Conservation (phyloP, 495 filamentous ascomycete species). For the Lepidopterella palustris region DNA sequence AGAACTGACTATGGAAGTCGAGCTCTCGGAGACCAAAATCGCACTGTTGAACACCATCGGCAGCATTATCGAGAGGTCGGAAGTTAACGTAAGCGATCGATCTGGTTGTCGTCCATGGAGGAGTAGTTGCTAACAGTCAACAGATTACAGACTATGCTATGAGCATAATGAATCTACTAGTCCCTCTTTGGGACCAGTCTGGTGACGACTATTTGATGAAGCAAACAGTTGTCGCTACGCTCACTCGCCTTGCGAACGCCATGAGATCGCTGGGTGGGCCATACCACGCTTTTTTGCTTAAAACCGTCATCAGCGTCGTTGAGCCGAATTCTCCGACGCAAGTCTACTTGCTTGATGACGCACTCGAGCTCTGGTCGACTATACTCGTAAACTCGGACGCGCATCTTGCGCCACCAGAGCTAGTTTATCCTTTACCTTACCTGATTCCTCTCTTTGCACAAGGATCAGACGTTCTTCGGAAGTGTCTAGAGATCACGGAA, state of each 20-base stretch:
- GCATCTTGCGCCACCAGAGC: constrained; percentile 29
- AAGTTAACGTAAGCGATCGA: constrained; percentile 51
- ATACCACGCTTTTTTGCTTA: constrained; percentile 68
- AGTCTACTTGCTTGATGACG: constrained; percentile 84
- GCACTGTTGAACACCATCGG: constrained; percentile 78
- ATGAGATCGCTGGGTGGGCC: constrained; percentile 66
- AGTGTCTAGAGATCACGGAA: constrained; percentile 65
- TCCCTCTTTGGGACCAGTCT: constrained; percentile 74
- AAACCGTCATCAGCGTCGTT: constrained; percentile 69
- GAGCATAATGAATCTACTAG: constrained; percentile 70
- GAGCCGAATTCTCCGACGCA: constrained; percentile 71
- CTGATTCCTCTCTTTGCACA: constrained; percentile 66
- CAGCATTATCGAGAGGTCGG: constrained; percentile 71
- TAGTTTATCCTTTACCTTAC: constrained; percentile 59
- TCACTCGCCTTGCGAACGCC: constrained; percentile 68
- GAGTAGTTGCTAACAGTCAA: constrained; percentile 4
- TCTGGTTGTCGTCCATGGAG: not conserved
- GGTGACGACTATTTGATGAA: constrained; percentile 83
- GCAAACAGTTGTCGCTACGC: constrained; percentile 78
- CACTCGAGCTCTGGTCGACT: constrained; percentile 77
- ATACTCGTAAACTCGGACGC: constrained; percentile 60
- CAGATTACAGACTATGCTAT: constrained; percentile 68
- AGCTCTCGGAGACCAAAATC: constrained; percentile 78
- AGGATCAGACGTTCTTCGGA: constrained; percentile 61
- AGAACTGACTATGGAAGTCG: constrained; percentile 70